Conservation (phyloP, 2,329 filamentous ascomycete species). For the Capronia epimyces region DNA sequence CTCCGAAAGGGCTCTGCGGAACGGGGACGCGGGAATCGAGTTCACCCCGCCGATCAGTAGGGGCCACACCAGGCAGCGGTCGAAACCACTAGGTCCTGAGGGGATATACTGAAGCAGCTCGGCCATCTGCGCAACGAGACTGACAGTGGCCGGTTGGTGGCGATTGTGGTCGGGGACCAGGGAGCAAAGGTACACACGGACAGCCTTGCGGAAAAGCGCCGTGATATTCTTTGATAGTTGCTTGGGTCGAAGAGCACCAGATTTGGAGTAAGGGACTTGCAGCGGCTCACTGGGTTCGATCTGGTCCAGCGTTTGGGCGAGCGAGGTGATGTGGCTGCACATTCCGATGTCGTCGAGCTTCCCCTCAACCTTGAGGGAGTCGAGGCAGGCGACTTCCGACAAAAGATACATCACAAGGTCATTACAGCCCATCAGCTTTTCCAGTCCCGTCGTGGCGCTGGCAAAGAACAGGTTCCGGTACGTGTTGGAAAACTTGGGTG, state of each 20-base stretch:
- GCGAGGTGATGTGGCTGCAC: constrained; percentile 81
- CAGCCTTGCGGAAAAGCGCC: constrained; percentile 81
- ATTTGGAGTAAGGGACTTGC: constrained; percentile 53
- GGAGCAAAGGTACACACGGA: constrained; percentile 94
- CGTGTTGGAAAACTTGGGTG: constrained; percentile 85
- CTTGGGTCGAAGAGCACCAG: constrained; percentile 71
- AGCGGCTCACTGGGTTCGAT: constrained; percentile 48
- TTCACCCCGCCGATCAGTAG: constrained; percentile 80
- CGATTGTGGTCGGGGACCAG: constrained; percentile 83
- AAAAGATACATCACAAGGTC: constrained; percentile 97
- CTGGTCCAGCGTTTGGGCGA: constrained; percentile 56
- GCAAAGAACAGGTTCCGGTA: constrained; percentile 87
- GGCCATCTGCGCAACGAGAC: constrained; percentile 72
- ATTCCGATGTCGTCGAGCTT: constrained; percentile 76
- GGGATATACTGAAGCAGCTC: constrained; percentile 76
- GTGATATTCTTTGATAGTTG: constrained; percentile 86
- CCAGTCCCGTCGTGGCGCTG: constrained; percentile 63
- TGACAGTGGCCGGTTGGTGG: constrained; percentile 65
- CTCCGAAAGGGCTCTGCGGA: constrained; percentile 72
- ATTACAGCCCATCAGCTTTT: constrained; percentile 94
- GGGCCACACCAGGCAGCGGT: constrained; percentile 88
- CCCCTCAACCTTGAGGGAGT: constrained; percentile 74
- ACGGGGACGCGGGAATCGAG: constrained; percentile 64
- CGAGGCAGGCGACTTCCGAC: constrained; percentile 92
- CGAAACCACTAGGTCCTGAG: constrained; percentile 72